Conservation (phyloP, 352 stramenopile species). For the Phytophthora europaea region DNA sequence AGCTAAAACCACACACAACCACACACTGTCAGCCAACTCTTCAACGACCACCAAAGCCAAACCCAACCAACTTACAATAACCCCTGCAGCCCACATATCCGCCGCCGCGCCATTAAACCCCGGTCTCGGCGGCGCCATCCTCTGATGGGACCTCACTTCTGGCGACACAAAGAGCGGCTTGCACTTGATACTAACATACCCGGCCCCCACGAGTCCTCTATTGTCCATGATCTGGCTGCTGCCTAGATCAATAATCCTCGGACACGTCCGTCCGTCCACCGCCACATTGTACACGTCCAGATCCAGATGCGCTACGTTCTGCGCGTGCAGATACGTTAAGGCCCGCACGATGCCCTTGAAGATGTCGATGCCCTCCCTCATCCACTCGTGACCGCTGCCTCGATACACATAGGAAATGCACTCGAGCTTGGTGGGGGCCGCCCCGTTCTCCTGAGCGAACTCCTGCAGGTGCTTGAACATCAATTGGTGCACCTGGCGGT, state of each 20-base stretch:
- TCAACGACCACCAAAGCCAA: not conserved
- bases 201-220: slow-evolving; percentile 59
- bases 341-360: slow-evolving; percentile 76
- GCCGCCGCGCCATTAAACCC: slow-evolving; percentile 80
- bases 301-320: slow-evolving; percentile 83
- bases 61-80: slow-evolving; percentile 70
- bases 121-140: slow-evolving; percentile 59
- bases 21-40: slow-evolving; percentile 1
- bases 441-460: slow-evolving; percentile 68
- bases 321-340: slow-evolving; percentile 84
- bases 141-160: slow-evolving; percentile 74
- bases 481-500: slow-evolving; percentile 74
- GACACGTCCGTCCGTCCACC: slow-evolving; percentile 60
- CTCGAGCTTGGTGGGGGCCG: slow-evolving; percentile 78
- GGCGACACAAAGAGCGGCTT: slow-evolving; percentile 84
- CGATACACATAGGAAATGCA: slow-evolving; percentile 86
- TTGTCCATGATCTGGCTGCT: slow-evolving; percentile 86
- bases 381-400: slow-evolving; percentile 79
- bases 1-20: slow-evolving; percentile 43
- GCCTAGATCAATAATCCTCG: slow-evolving; percentile 85
- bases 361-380: slow-evolving; percentile 72
- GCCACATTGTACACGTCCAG: slow-evolving; percentile 90
- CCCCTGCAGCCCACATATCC: slow-evolving; percentile 84
- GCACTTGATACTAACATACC: slow-evolving; percentile 84
- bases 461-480: slow-evolving; percentile 80